Evolutionary conservation across 352 stramenopile species (phyloP).

Genomic region (Elongisporangium undulatum): DNA sequence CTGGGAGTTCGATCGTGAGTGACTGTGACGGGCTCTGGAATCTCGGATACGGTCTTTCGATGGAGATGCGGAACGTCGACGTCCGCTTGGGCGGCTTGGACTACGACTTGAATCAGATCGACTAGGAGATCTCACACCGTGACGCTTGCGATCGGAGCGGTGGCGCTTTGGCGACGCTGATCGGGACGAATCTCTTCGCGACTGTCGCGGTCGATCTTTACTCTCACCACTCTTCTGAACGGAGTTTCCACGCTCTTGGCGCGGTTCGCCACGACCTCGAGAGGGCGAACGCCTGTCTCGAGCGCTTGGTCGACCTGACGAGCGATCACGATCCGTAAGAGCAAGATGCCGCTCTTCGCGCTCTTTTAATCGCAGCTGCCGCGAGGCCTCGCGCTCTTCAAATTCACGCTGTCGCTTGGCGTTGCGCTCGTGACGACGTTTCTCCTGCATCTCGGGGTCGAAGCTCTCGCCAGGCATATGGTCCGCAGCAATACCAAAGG

Average conservation of each 20-base stretch:
- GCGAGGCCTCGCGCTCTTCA: conserved; percentile 41
- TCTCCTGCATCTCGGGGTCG: conserved; percentile 69
- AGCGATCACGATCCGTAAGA: conserved; percentile 27
- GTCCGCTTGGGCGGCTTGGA: neutral
- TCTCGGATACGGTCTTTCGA: too few species aligned
- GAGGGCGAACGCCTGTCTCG: too few species aligned
- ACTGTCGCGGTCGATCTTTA: neutral
- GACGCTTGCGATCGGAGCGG: conserved; percentile 3
- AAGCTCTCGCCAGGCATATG: conserved; percentile 77
- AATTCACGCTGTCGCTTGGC: conserved; percentile 38
- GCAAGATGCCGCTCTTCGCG: conserved; percentile 27
- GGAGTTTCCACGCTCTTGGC: too few species aligned
- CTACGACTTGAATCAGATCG: conserved; percentile 13
- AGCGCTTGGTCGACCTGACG: too few species aligned
- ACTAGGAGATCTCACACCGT: conserved; percentile 11
- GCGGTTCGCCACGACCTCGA: too few species aligned
- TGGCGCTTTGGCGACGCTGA: neutral
- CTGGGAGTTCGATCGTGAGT: conserved; percentile 13
- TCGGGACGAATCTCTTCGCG: conserved; percentile 1
- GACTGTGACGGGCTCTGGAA: neutral
- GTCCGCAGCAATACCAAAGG: conserved; percentile 67
- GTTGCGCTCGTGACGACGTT: conserved; percentile 42
- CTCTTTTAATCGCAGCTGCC: conserved; percentile 26
- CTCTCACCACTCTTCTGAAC: neutral
- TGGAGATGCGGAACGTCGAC: too few species aligned